Conservation (phyloP, 139 green algal genomes). For the Chlamydomonas sp. region DNA sequence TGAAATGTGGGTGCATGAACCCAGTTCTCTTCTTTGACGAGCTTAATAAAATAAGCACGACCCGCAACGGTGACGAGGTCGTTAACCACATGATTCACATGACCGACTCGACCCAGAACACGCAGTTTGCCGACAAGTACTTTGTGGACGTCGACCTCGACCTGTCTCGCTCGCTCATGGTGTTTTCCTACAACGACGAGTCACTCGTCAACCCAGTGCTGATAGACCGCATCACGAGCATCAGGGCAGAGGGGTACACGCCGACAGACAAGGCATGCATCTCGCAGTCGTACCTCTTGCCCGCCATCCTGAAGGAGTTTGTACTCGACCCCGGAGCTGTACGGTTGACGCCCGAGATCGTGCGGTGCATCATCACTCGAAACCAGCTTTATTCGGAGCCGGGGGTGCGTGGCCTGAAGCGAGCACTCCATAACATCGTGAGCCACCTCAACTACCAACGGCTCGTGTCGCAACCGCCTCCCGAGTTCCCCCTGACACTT, state of each 20-base stretch:
- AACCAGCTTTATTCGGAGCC: too few species aligned
- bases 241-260: background rate
- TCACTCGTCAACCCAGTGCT: constrained; percentile 9
- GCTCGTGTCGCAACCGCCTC: too few species aligned
- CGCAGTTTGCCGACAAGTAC: background rate
- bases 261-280: background rate
- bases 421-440: too few species aligned
- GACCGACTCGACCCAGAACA: constrained; percentile 11
- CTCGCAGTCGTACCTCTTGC: too few species aligned
- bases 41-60: constrained; percentile 2
- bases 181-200: constrained; percentile 13
- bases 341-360: too few species aligned
- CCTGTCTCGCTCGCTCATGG: constrained; percentile 5
- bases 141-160: constrained; percentile 3
- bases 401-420: too few species aligned
- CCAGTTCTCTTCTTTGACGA: constrained; percentile 13
- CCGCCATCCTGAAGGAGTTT: too few species aligned
- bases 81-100: constrained; percentile 8
- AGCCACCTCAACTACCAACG: too few species aligned
- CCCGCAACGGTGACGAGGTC: background rate
- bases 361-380: too few species aligned
- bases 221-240: constrained; percentile 3
- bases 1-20: background rate
- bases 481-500: too few species aligned
- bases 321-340: too few species aligned